Evolutionary conservation across 805 yeast species (phyloP).

Genomic region (Metschnikowia koreensis): DNA sequence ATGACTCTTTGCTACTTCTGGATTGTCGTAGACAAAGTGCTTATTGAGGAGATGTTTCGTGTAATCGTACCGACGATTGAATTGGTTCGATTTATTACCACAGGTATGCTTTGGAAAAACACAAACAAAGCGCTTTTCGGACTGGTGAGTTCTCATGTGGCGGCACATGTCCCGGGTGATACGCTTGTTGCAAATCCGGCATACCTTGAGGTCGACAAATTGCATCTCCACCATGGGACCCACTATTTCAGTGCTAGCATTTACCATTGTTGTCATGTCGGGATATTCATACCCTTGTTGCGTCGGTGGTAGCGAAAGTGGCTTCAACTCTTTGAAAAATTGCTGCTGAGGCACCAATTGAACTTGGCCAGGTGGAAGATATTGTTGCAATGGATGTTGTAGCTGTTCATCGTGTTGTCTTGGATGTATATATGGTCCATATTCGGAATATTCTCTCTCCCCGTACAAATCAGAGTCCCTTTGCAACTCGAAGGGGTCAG

Average conservation of each 20-base stretch:
- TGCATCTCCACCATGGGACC: slow-evolving; percentile 38
- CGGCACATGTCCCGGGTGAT: slow-evolving; percentile 61
- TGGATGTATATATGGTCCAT: not conserved
- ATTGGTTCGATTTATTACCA: slow-evolving; percentile 57
- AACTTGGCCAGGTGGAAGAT: not conserved
- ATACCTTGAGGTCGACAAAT: slow-evolving; percentile 41
- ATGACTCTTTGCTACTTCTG: slow-evolving; percentile 42
- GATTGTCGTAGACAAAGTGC: slow-evolving; percentile 56
- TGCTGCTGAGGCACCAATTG: not conserved
- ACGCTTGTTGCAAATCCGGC: slow-evolving; percentile 52
- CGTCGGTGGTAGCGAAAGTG: not conserved
- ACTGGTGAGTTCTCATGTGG: slow-evolving; percentile 61
- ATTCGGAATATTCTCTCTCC: not conserved
- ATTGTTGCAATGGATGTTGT: not conserved
- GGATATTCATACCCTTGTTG: slow-evolving; percentile 24
- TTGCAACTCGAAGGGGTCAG: not conserved
- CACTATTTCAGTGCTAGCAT: slow-evolving; percentile 30
- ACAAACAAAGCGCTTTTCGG: slow-evolving; percentile 55
- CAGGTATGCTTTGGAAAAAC: slow-evolving; percentile 55
- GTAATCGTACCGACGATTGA: slow-evolving; percentile 67
- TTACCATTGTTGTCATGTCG: slow-evolving; percentile 39
- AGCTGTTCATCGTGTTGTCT: not conserved
- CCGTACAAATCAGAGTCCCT: not conserved
- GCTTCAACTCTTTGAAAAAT: not conserved
- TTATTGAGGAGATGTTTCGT: slow-evolving; percentile 62